Base-by-base conservation (phyloP, 2,329 filamentous ascomycete species). In the Lojkania enalia region DNA sequence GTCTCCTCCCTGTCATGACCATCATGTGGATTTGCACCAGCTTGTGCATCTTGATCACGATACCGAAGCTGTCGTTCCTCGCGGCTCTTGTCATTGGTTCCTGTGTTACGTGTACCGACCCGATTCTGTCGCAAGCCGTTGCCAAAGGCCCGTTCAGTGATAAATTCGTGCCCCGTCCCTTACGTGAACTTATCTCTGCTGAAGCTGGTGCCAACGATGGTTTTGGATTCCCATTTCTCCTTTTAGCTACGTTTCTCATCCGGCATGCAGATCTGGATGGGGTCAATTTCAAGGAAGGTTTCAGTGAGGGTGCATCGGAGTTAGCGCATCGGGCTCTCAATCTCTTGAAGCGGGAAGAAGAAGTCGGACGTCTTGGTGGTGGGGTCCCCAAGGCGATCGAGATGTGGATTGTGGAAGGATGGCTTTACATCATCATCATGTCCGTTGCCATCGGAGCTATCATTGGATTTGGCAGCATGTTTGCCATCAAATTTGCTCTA, bases 111-210 rank as follows among this genome's bases (percentile, higher is more conserved):
- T 82, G 76, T 44, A 85, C 81, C 0, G 82, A 84, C 48, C 81
- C 81, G 0, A 73, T 84, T n/a, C 69, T 85, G 4, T 83, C 80
- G 0, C 81, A 84, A 54, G 79, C 80, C 19, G 75, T 84, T 13
- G 82, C 81, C 14, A 84, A 84, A 58, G 81, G 81, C 0, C 78
- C 80, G 0, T 84, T 85, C 52, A 74, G 82, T 0, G 81, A 85
- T 54, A 83, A 82, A 47, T 84, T 77, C 46, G 81, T 85, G 2
- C 71, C 77, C 7, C 74, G 80, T 1, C 72, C 76, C 2, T 68
- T 85, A 3, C 75, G 81, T 20, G 80, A 84, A 51, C 78, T 84
- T 44, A 84, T 85, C 15, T 83, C 81, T 0, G 75, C 81, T 1
- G 82, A 85, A 50, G 81, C 80, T 3, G 82, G 82, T 5, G 76